A percentile compares a stretch with the other conserved stretches of the same genome.
These are phyloP conservation scores for Nigrograna mackinnonii DNA, from an alignment of 2,329 filamentous ascomycete species.

Conservation along the genomic window DNA sequence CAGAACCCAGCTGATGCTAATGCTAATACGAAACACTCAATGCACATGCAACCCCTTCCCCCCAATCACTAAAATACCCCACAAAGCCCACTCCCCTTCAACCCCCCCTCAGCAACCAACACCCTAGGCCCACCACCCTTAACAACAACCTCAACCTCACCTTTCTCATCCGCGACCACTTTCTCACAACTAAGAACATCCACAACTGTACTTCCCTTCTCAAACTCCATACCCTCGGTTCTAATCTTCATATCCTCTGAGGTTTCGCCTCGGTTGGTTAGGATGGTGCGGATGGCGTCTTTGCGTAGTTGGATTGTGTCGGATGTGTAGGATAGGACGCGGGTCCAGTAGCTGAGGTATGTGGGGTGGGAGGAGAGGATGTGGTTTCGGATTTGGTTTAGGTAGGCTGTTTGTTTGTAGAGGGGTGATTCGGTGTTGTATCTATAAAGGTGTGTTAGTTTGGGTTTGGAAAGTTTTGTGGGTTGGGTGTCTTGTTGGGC, in stretches of 20 bases:
- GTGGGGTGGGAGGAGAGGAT: slow-evolving; percentile 1
- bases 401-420: slow-evolving; percentile 13
- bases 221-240: slow-evolving; percentile 14
- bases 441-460: no score
- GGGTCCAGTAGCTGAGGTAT: slow-evolving; percentile 11
- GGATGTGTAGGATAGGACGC: slow-evolving; percentile 11
- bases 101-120: not conserved
- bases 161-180: slow-evolving; percentile 6
- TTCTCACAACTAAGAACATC: slow-evolving; percentile 13
- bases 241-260: slow-evolving; percentile 7
- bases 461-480: no score
- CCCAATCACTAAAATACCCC: not conserved
- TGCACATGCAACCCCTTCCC: no score
- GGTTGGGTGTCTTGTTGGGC: no score
- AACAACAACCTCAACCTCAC: slow-evolving; percentile 2
- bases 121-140: not conserved
- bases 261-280: slow-evolving; percentile 14
- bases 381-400: slow-evolving; percentile 19
- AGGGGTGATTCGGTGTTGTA: no score
- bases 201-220: slow-evolving; percentile 10
- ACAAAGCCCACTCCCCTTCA: not conserved
- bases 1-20: no score
- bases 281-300: slow-evolving; percentile 11
- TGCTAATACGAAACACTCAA: no score
- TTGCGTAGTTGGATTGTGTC: slow-evolving; percentile 14